Conservation (phyloP, 148 eudicot genomes). For the Rhododendron kiyosumense region DNA sequence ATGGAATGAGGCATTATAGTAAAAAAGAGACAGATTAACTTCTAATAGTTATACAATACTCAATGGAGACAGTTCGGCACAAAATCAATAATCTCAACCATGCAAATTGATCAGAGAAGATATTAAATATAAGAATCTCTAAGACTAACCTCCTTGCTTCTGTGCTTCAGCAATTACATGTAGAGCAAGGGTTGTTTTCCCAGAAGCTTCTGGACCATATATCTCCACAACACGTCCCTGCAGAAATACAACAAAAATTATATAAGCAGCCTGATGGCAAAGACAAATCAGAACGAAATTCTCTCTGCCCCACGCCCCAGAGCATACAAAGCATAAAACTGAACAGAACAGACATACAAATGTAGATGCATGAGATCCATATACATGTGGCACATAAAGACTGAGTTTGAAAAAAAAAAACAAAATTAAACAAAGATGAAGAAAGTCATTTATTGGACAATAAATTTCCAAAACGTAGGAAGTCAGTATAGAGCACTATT, state of each 20-base stretch:
- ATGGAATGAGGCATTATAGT: not conserved
- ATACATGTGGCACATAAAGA: not conserved
- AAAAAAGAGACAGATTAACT: not conserved
- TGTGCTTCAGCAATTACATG: constrained; percentile 96
- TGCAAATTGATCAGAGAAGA: not conserved
- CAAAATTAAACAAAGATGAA: not conserved
- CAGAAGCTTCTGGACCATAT: constrained; percentile 98
- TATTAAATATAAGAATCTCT: not conserved
- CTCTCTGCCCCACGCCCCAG: not conserved
- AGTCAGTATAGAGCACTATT: not conserved
- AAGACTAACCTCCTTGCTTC: constrained; percentile 70
- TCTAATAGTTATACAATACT: not conserved
- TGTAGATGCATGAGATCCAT: not conserved
- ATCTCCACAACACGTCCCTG: constrained; percentile 97
- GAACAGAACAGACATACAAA: not conserved
- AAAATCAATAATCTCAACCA: not conserved
- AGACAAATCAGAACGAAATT: not conserved
- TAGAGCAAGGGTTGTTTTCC: constrained; percentile 92
- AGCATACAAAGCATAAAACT: not conserved
- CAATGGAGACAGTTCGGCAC: not conserved
- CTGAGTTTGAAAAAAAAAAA: not conserved
- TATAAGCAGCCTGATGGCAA: not conserved
- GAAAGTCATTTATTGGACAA: not conserved
- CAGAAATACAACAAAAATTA: constrained; percentile 7
- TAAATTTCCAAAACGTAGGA: not conserved